phyloP scores from a whole-genome alignment of 371 early-diverging fungal species.

The Mortierella sp. region DNA sequence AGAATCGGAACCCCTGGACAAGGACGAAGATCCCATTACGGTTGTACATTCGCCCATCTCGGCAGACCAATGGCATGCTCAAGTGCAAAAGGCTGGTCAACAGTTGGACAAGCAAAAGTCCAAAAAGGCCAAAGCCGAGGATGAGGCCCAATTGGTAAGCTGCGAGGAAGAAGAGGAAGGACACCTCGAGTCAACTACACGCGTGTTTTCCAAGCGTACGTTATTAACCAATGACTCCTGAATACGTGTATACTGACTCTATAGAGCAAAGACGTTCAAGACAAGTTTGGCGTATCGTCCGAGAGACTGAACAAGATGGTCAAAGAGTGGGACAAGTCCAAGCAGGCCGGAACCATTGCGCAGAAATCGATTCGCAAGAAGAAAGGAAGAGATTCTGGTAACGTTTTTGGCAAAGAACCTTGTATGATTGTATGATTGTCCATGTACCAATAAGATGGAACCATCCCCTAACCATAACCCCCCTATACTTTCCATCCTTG shows the following conservation, averaged over 20 bases:
- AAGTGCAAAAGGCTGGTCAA: conserved; percentile 34
- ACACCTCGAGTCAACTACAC: no score
- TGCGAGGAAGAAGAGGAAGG: no score
- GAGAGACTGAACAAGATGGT: conserved; percentile 66
- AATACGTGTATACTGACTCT: no score
- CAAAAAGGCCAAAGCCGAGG: conserved; percentile 21
- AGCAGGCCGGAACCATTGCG: conserved; percentile 20
- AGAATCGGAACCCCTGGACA: conserved; percentile 3
- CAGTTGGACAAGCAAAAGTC: conserved; percentile 22
- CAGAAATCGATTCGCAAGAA: conserved; percentile 53
- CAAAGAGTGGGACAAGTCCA: conserved; percentile 57
- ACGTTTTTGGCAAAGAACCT: no score
- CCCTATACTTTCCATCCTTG: no score
- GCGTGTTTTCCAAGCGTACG: no score
- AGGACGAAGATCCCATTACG: conserved; percentile 34
- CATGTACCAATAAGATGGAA: no score
- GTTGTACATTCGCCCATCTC: conserved; percentile 37
- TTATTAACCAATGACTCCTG: not conserved
- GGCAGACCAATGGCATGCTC: conserved; percentile 30
- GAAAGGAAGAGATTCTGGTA: conserved; percentile 53
- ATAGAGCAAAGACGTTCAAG: conserved; percentile 61
- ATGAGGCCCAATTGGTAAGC: conserved; percentile 57
- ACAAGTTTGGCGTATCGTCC: conserved; percentile 68
- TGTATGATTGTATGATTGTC: no score
- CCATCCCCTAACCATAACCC: no score